Conservation (phyloP, 2,329 filamentous ascomycete genomes). For the Fusarium armeniacum region DNA sequence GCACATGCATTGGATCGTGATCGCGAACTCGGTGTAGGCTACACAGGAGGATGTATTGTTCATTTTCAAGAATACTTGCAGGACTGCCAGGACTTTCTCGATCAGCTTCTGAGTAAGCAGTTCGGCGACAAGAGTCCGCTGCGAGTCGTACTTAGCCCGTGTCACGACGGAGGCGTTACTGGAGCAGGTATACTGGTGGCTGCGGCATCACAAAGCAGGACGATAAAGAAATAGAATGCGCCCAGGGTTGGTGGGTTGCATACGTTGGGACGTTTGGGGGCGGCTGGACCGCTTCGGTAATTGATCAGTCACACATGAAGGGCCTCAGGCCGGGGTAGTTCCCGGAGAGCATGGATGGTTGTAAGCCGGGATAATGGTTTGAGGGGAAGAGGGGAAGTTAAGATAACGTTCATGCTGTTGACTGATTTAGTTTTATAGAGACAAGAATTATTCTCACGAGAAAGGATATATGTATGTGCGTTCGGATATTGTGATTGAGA, state of each 20-base stretch:
- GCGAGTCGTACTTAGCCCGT: conserved; percentile 66
- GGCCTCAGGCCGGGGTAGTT: conserved; percentile 22
- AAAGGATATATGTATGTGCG: not conserved
- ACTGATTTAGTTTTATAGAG: conserved; percentile 34
- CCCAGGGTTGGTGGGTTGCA: conserved; percentile 31
- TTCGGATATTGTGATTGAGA: not conserved
- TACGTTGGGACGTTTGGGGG: conserved; percentile 26
- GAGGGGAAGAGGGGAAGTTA: conserved; percentile 21
- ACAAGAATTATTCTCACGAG: conserved; percentile 29
- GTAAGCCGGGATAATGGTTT: conserved; percentile 28
- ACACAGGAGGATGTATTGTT: conserved; percentile 84
- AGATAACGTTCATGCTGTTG: conserved; percentile 17
- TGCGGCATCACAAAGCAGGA: conserved; percentile 55
- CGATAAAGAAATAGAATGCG: conserved; percentile 52
- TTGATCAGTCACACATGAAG: conserved; percentile 37
- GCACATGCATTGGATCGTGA: conserved; percentile 37
- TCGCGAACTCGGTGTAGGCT: conserved; percentile 78
- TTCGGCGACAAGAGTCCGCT: conserved; percentile 53
- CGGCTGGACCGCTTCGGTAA: conserved; percentile 45
- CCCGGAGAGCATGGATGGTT: conserved; percentile 20
- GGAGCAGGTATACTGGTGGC: conserved; percentile 73
- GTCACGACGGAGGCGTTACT: conserved; percentile 73
- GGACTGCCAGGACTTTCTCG: conserved; percentile 78
- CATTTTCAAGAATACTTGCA: conserved; percentile 80
- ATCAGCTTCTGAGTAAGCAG: conserved; percentile 61